Evolutionary conservation across 176 grass and related monocot species (phyloP).

Genomic region (Panicum miliaceum): DNA sequence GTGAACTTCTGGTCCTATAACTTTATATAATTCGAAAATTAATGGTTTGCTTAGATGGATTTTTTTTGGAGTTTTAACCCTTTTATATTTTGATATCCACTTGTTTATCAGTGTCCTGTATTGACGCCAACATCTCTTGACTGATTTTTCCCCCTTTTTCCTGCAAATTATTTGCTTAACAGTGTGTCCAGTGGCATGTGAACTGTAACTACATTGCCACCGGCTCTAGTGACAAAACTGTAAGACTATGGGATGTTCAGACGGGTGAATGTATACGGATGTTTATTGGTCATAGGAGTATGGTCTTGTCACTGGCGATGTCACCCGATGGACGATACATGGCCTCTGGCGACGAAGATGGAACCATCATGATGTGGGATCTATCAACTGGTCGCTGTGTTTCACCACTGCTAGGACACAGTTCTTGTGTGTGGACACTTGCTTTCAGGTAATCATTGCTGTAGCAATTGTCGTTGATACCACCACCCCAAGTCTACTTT

Average conservation of each 20-base stretch:
- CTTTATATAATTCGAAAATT: neutral
- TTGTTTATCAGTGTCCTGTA: slow-evolving; percentile 35
- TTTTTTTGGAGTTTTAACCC: neutral
- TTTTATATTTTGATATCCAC: slow-evolving; percentile 27
- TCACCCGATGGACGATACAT: slow-evolving; percentile 94
- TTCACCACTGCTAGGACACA: slow-evolving; percentile 86
- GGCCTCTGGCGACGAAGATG: slow-evolving; percentile 96
- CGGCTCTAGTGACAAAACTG: slow-evolving; percentile 93
- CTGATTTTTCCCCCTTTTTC: slow-evolving; percentile 1
- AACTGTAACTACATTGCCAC: slow-evolving; percentile 98
- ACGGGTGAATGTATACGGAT: slow-evolving; percentile 89
- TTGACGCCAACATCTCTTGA: slow-evolving; percentile 15
- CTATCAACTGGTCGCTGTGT: slow-evolving; percentile 75
- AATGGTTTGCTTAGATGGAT: neutral
- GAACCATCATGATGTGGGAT: slow-evolving; percentile 97
- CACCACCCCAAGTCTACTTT: slow-evolving; percentile 6
- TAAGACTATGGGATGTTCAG: slow-evolving; percentile 95
- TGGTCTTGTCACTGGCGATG: slow-evolving; percentile 92
- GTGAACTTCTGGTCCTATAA: slow-evolving; percentile 31
- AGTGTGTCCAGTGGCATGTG: slow-evolving; percentile 99
- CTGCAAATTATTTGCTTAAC: slow-evolving; percentile 39
- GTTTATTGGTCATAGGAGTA: slow-evolving; percentile 97
- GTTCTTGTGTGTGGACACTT: slow-evolving; percentile 91
- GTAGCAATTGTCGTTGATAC: neutral
- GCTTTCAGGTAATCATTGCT: slow-evolving; percentile 74